Base-by-base conservation (phyloP, 495 filamentous ascomycete genomes). In the Neurospora sp. region DNA sequence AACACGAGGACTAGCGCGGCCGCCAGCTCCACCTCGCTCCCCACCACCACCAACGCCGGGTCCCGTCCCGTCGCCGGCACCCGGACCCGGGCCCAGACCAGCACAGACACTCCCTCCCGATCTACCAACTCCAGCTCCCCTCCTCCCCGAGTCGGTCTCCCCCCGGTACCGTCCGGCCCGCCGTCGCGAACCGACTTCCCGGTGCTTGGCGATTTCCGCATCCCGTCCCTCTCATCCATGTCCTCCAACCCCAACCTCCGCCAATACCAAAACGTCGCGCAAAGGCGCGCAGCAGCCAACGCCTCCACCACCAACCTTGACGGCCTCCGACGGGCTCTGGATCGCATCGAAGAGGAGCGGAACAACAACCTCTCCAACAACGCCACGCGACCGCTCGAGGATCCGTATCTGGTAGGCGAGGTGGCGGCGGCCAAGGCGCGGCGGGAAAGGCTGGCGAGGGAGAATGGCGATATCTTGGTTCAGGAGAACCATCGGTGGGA, bases 361-460 rank as follows among this genome's bases (percentile, higher is more conserved):
- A 75, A 75, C 48, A 61, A 16, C 53, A 53, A 12, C 20, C 45
- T 10, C 1, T 31, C 10, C 12, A 35, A 61, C 53, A 31, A 27
- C 22, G 12, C 27, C 2, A 14, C 82, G 14, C 77, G 84, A n/a
- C 84, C 84, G 35, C 81, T 85, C 31, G 86, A 88, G 76, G 86
- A 87, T 73, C 86, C 85, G 8, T 80, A 85, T 27, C 80, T 87
- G 8, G 86, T 87, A 1, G 86, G 86, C 40, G 86, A 88, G 78
- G 80, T 82, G 73, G 86, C 83, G 12, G 86, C 86, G 22, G 78
- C 79, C 22, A 72, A 76, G 69, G 85, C 85, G 22, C 74, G 83
- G 69, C 74, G 73, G 53, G 83, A 85, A 79, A 81, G 86, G 74
- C 72, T 85, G 68, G 84, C 82, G 40, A 72, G 84, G 68, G 82